These are phyloP conservation scores for Trichoderma afroharzianum DNA, from an alignment of 2,329 filamentous ascomycete species.

Conservation along the genomic window DNA sequence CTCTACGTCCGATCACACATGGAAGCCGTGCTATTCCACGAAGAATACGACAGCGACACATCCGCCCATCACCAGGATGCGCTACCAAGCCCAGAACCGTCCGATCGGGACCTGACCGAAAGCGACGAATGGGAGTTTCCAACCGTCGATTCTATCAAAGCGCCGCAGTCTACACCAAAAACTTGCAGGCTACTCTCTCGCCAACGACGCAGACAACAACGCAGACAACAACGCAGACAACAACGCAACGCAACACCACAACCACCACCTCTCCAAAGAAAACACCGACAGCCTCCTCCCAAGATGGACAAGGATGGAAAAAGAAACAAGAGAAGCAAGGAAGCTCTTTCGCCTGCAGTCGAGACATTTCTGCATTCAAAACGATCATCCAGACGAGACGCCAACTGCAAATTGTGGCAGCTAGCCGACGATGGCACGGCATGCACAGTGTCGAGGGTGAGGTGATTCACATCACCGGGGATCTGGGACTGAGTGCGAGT, in stretches of 20 bases:
- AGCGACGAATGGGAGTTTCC: background rate
- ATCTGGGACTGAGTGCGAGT: background rate
- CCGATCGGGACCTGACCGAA: background rate
- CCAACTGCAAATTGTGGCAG: background rate
- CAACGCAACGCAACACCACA: too few species aligned
- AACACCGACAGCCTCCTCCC: background rate
- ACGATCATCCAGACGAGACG: background rate
- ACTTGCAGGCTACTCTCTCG: background rate
- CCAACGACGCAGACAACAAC: background rate
- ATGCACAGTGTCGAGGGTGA: background rate
- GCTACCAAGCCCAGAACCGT: background rate
- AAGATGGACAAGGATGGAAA: background rate
- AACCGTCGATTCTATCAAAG: background rate
- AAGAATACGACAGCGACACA: background rate
- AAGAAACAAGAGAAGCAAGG: background rate
- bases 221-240: too few species aligned
- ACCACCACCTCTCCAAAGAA: background rate
- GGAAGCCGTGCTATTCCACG: background rate
- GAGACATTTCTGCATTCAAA: background rate
- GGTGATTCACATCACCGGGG: background rate
- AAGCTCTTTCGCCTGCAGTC: background rate
- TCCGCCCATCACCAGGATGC: background rate
- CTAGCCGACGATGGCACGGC: background rate
- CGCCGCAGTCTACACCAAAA: background rate
- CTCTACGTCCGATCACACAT: background rate